Conservation (phyloP, 352 stramenopile species). For the Pythium rhizo-oryzae region DNA sequence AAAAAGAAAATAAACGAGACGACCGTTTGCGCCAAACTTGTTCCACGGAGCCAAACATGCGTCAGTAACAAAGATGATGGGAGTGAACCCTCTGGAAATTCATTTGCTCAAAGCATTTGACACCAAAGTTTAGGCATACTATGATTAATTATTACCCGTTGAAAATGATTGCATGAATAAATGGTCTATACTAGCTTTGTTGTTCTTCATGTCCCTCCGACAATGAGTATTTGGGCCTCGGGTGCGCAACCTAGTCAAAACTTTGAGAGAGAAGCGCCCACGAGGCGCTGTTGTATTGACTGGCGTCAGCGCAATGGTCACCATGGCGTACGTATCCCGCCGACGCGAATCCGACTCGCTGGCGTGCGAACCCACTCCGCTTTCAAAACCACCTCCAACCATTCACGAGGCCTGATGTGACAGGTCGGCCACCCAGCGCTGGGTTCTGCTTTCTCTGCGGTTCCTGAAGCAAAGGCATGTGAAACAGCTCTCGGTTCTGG, state of each 20-base stretch:
- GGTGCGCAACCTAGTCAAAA: neutral
- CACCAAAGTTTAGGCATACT: neutral
- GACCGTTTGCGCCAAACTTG: neutral
- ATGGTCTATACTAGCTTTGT: too few species aligned
- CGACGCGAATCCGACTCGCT: neutral
- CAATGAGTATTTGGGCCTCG: neutral
- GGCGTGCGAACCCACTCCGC: neutral
- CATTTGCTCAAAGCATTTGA: neutral
- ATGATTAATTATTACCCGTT: neutral
- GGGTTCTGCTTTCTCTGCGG: neutral
- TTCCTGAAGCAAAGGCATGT: neutral
- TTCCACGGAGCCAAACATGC: neutral
- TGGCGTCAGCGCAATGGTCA: conserved; percentile 6
- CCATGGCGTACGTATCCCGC: neutral
- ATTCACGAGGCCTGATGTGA: neutral
- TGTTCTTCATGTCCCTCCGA: neutral
- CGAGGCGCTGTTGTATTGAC: neutral
- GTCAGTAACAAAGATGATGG: neutral
- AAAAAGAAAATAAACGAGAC: neutral
- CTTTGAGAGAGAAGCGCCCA: neutral
- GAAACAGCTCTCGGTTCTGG: too few species aligned
- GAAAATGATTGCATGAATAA: neutral
- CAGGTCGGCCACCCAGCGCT: neutral
- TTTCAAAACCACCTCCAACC: neutral
- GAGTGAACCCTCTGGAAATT: neutral